These are phyloP conservation scores for Wickerhamia fluorescens DNA, from an alignment of 805 yeast genomes.

Conservation along the genomic window DNA sequence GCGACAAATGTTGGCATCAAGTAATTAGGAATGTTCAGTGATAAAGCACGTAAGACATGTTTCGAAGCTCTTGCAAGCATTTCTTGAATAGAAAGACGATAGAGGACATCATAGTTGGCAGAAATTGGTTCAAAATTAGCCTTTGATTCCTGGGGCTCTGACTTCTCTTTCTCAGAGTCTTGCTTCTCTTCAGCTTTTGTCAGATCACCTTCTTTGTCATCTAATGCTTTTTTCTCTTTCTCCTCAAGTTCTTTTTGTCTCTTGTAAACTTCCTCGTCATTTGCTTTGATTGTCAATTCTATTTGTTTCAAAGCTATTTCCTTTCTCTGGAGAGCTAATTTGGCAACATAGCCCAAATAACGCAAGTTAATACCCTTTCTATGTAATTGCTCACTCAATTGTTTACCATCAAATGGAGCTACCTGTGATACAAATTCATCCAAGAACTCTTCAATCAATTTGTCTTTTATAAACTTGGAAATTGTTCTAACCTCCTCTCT, in stretches of 20 bases:
- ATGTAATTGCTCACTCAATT: conserved; percentile 64
- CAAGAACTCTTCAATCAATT: conserved; percentile 58
- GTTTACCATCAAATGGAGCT: conserved; percentile 77
- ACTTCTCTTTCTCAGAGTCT: conserved; percentile 18
- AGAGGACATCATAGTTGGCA: conserved; percentile 42
- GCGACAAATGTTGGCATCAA: conserved; percentile 56
- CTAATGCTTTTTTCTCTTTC: conserved; percentile 13
- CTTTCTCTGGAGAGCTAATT: conserved; percentile 17
- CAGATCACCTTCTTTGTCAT: conserved; percentile 15
- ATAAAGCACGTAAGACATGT: conserved; percentile 53
- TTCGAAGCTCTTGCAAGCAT: conserved; percentile 76
- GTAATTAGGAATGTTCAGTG: conserved; percentile 42
- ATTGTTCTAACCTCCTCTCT: conserved; percentile 61
- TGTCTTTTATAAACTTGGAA: conserved; percentile 52
- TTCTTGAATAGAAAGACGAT: conserved; percentile 48
- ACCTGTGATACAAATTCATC: conserved; percentile 45
- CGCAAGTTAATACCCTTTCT: conserved; percentile 81
- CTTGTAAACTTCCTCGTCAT: conserved; percentile 19
- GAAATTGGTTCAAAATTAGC: conserved; percentile 37
- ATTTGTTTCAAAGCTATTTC: conserved; percentile 10
- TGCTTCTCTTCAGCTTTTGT: conserved; percentile 19
- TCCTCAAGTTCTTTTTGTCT: conserved; percentile 21
- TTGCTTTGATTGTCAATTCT: conserved; percentile 13
- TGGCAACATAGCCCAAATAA: conserved; percentile 66
- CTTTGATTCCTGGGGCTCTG: conserved; percentile 18